These are phyloP conservation scores for Pseudogymnoascus sp. DNA, from an alignment of 2,329 filamentous ascomycete species.

Conservation along the genomic window DNA sequence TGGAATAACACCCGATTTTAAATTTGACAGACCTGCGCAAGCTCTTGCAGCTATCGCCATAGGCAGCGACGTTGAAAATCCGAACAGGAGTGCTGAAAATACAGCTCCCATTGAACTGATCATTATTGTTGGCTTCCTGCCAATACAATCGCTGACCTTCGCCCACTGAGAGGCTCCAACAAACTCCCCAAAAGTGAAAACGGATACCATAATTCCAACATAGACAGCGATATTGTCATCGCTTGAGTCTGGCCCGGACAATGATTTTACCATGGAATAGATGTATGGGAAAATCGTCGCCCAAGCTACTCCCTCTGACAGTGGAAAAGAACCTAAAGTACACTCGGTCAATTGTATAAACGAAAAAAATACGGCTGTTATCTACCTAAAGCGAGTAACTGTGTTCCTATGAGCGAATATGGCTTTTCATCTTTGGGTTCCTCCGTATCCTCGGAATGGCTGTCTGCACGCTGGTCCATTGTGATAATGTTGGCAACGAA, in stretches of 20 bases:
- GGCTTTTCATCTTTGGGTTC: background rate
- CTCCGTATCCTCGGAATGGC: background rate
- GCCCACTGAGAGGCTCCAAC: conserved; percentile 86
- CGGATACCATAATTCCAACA: conserved; percentile 85
- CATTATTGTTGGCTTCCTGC: conserved; percentile 80
- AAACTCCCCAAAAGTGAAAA: conserved; percentile 90
- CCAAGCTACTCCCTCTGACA: conserved; percentile 82
- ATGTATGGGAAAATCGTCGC: conserved; percentile 98
- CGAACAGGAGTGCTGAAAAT: conserved; percentile 80
- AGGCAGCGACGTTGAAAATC: conserved; percentile 70
- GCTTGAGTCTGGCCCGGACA: conserved; percentile 65
- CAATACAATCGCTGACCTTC: conserved; percentile 76
- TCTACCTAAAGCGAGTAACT: background rate
- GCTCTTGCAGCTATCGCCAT: conserved; percentile 77
- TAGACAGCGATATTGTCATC: conserved; percentile 76
- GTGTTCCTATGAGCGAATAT: background rate
- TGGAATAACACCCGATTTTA: conserved; percentile 84
- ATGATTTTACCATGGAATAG: conserved; percentile 89
- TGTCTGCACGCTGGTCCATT: background rate
- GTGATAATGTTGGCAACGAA: background rate
- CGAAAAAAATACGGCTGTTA: background rate
- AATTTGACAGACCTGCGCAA: conserved; percentile 79
- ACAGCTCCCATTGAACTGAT: conserved; percentile 78
- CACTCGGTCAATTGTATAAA: background rate
- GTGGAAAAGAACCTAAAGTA: conserved; percentile 9